A percentile compares a stretch with the other conserved stretches of the same genome.
phyloP scores from a whole-genome alignment of 805 yeast genomes.

The Diddensiella santjacobensis region DNA sequence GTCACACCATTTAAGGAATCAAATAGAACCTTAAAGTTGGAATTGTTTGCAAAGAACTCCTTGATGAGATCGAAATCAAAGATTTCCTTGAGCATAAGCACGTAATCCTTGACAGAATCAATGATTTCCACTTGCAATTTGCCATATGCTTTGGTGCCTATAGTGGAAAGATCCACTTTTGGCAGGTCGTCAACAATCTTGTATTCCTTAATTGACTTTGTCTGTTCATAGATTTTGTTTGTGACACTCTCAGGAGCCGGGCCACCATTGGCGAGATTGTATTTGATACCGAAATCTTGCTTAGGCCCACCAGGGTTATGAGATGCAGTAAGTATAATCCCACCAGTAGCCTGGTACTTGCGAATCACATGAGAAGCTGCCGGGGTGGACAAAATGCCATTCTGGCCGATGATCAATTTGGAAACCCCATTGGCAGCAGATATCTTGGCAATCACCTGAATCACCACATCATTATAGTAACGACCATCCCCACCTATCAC shows the following conservation, averaged over 20 bases:
- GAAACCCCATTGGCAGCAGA: constrained; percentile 89
- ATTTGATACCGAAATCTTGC: constrained; percentile 91
- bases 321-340: constrained; percentile 92
- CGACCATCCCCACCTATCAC: constrained; percentile 98
- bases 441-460: constrained; percentile 76
- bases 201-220: constrained; percentile 57
- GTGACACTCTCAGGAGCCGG: constrained; percentile 98
- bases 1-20: constrained; percentile 95
- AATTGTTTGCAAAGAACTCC: constrained; percentile 53
- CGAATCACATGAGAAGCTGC: constrained; percentile 95
- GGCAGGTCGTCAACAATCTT: constrained; percentile 58
- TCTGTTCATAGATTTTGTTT: constrained; percentile 71
- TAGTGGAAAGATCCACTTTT: constrained; percentile 53
- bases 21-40: constrained; percentile 69
- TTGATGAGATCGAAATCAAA: constrained; percentile 84
- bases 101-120: constrained; percentile 77
- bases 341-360: constrained; percentile 71
- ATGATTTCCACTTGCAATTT: constrained; percentile 69
- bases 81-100: constrained; percentile 71
- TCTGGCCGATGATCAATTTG: constrained; percentile 79
- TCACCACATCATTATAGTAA: constrained; percentile 76
- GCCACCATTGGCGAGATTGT: constrained; percentile 92
- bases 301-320: constrained; percentile 98
- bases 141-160: constrained; percentile 51
- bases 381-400: constrained; percentile 90